These are phyloP conservation scores for Neonectria sp. DNA, from an alignment of 2,329 filamentous ascomycete genomes.

Conservation along the genomic window DNA sequence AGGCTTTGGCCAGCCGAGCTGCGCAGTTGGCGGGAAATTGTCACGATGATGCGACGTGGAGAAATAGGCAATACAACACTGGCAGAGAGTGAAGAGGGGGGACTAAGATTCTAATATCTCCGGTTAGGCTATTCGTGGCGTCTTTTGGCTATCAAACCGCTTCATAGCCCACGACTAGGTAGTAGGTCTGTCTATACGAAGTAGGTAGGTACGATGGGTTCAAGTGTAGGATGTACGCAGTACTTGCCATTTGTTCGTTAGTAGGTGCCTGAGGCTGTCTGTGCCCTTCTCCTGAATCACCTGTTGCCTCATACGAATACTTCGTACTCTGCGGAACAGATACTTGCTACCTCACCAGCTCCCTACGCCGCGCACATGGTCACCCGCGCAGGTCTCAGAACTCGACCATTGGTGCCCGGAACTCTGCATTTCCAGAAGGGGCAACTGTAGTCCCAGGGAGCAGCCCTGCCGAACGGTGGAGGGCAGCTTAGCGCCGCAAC, in stretches of 20 bases:
- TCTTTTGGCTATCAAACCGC: neutral
- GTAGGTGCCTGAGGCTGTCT: neutral
- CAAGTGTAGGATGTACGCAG: neutral
- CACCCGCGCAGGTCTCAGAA: conserved; percentile 1
- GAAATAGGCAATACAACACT: conserved; percentile 23
- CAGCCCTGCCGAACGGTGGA: neutral
- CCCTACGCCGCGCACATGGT: conserved; percentile 4
- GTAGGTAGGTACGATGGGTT: neutral
- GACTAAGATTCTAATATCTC: conserved; percentile 1
- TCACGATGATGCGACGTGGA: conserved; percentile 32
- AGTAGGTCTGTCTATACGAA: too few relatives aligned
- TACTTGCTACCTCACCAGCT: neutral
- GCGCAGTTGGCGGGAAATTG: conserved; percentile 25
- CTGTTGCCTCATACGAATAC: neutral
- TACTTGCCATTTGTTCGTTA: neutral
- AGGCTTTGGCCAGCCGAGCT: conserved; percentile 27
- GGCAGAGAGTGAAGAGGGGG: conserved; percentile 13
- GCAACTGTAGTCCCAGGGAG: conserved; percentile 6
- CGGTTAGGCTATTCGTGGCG: conserved; percentile 4
- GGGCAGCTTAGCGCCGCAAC: neutral
- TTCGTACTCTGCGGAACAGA: neutral
- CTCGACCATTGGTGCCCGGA: neutral
- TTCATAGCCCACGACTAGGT: neutral
- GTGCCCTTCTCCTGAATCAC: neutral
- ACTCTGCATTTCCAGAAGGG: conserved; percentile 11